Evolutionary conservation across 371 early-diverging fungal species (phyloP).

Genomic region (Mucor mucedo): DNA sequence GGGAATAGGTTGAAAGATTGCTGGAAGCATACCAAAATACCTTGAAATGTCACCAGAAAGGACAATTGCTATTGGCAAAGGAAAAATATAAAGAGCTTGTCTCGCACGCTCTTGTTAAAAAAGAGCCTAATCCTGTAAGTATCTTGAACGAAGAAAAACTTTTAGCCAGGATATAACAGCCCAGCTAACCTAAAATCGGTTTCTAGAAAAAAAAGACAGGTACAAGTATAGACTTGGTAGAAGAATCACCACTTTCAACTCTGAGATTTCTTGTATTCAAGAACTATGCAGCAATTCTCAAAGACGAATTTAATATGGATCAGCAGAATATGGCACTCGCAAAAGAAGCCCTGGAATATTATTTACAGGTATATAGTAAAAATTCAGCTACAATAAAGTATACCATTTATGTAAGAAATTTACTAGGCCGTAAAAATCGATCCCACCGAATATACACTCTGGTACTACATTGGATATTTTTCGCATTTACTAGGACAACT

Average conservation of each 20-base stretch:
- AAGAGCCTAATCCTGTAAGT: slow-evolving; percentile 39
- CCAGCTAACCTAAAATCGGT: background rate
- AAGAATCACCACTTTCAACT: slow-evolving; percentile 27
- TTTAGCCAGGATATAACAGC: background rate
- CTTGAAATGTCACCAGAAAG: slow-evolving; percentile 55
- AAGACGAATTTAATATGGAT: slow-evolving; percentile 39
- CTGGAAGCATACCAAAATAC: slow-evolving; percentile 55
- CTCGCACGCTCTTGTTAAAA: slow-evolving; percentile 48
- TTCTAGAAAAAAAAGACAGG: slow-evolving; percentile 12
- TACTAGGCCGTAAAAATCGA: slow-evolving; percentile 55
- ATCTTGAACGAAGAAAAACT: background rate
- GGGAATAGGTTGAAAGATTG: slow-evolving; percentile 53
- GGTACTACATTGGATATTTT: slow-evolving; percentile 58
- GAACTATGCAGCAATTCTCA: slow-evolving; percentile 64
- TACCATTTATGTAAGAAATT: background rate
- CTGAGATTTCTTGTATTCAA: slow-evolving; percentile 64
- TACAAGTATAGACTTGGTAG: slow-evolving; percentile 6
- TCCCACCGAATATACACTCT: slow-evolving; percentile 57
- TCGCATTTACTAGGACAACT: slow-evolving; percentile 40
- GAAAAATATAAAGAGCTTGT: slow-evolving; percentile 50
- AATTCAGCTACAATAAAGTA: background rate
- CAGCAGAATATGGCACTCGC: slow-evolving; percentile 25
- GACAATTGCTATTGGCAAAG: slow-evolving; percentile 45
- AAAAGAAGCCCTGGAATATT: slow-evolving; percentile 52
- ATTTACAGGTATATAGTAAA: slow-evolving; percentile 38